Percentiles rank a stretch among this genome's conserved stretches.
Conservation (phyloP, 331 rosid genomes). For the Telfairia occidentalis region DNA sequence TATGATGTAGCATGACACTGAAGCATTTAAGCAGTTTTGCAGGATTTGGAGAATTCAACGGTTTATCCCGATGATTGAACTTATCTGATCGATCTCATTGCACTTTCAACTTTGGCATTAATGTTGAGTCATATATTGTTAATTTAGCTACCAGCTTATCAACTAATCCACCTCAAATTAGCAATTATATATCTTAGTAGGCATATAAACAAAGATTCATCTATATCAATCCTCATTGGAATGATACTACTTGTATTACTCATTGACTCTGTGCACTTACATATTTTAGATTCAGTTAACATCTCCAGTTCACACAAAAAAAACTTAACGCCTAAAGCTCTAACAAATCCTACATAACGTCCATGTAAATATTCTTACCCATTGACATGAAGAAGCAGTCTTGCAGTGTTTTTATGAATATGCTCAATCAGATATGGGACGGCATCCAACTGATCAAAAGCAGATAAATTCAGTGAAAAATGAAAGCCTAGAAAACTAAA, state of each 20-base stretch:
- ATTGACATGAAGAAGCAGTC: slow-evolving; percentile 68
- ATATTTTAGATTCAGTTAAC: background rate
- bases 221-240: too few relatives aligned
- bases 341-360: background rate
- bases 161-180: too few relatives aligned
- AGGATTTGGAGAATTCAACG: too few relatives aligned
- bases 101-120: too few relatives aligned
- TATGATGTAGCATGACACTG: too few relatives aligned
- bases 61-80: too few relatives aligned
- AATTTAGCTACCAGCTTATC: too few relatives aligned
- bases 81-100: too few relatives aligned
- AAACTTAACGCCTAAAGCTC: background rate
- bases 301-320: background rate
- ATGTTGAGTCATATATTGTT: too few relatives aligned
- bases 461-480: slow-evolving; percentile 10
- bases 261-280: background rate
- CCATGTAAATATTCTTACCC: slow-evolving; percentile 47
- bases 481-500: background rate
- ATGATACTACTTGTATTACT: background rate
- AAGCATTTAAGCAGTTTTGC: too few relatives aligned
- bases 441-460: slow-evolving; percentile 70
- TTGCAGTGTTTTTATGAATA: slow-evolving; percentile 75
- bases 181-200: too few relatives aligned
- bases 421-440: slow-evolving; percentile 84
- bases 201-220: too few relatives aligned